Evolutionary conservation across 805 yeast species (phyloP).

Genomic region (Millerago galiae): DNA sequence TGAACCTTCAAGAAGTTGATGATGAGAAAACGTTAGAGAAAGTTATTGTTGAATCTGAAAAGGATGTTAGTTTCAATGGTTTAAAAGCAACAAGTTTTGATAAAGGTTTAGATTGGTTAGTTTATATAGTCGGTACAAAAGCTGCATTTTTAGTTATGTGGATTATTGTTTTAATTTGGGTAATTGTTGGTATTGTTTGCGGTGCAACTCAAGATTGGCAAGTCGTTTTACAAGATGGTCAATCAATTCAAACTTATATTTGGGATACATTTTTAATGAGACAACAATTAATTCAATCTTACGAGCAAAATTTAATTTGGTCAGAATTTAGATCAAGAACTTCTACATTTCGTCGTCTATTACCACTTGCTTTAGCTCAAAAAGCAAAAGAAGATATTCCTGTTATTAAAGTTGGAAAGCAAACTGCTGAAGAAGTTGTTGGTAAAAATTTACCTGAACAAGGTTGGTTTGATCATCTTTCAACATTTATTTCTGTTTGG

Average conservation of each 20-base stretch:
- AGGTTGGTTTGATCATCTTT: constrained; percentile 5
- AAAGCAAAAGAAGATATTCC: background rate
- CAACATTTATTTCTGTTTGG: constrained; percentile 2
- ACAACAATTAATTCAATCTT: constrained; percentile 9
- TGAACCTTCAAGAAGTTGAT: background rate
- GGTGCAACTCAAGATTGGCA: constrained; percentile 6
- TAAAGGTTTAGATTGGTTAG: constrained; percentile 7
- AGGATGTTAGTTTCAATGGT: constrained; percentile 8
- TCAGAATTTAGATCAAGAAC: constrained; percentile 7
- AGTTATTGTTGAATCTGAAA: background rate
- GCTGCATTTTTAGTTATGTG: constrained; percentile 5
- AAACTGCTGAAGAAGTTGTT: background rate
- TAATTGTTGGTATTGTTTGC: constrained; percentile 2
- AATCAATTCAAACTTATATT: constrained; percentile 9
- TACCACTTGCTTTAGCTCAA: background rate
- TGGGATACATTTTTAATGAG: constrained; percentile 10
- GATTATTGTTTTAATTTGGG: constrained; percentile 3
- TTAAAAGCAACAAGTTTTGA: constrained; percentile 7
- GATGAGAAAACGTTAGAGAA: background rate
- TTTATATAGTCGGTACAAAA: constrained; percentile 7
- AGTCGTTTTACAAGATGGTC: constrained; percentile 8
- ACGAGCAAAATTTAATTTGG: constrained; percentile 7
- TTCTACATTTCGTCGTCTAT: constrained; percentile 3
- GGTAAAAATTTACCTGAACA: constrained; percentile 1
- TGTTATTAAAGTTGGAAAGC: background rate